phyloP scores from a whole-genome alignment of 257 asterid species.

The Fraxinus anomala region DNA sequence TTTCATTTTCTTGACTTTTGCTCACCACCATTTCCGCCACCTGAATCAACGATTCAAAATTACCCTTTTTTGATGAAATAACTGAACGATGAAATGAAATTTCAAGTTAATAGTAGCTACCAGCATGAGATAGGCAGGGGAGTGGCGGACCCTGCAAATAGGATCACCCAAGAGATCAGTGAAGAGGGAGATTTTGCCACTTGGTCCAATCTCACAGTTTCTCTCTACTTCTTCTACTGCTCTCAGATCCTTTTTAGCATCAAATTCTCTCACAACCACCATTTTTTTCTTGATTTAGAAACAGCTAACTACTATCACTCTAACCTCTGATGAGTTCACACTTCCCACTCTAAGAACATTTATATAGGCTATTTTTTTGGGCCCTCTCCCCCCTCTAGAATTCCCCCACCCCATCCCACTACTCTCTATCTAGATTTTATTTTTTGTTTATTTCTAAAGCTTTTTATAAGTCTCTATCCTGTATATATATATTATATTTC shows the following conservation, averaged over 20 bases:
- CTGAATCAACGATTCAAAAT: constrained; percentile 32
- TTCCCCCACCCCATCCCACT: constrained; percentile 36
- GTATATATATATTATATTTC: too few relatives aligned
- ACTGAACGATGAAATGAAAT: background rate
- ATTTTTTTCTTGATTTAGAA: too few relatives aligned
- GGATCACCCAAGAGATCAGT: constrained; percentile 94
- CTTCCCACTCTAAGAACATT: too few relatives aligned
- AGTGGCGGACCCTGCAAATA: constrained; percentile 82
- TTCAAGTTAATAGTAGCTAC: constrained; percentile 26
- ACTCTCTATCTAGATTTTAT: background rate
- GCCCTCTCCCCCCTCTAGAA: constrained; percentile 21
- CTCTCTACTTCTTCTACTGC: constrained; percentile 79
- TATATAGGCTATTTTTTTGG: background rate
- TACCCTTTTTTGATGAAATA: background rate
- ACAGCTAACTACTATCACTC: too few relatives aligned
- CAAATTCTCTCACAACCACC: constrained; percentile 69
- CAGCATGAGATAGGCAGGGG: constrained; percentile 86
- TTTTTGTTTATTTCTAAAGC: background rate
- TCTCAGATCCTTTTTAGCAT: constrained; percentile 45
- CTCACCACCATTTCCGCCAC: constrained; percentile 70
- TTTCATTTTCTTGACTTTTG: constrained; percentile 33
- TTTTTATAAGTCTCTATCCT: background rate
- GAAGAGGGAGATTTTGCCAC: constrained; percentile 66
- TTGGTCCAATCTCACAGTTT: constrained; percentile 77
- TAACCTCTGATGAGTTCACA: constrained; percentile 2